Evolutionary conservation across 352 stramenopile species (phyloP).

Genomic region (Vaucheria bursata): DNA sequence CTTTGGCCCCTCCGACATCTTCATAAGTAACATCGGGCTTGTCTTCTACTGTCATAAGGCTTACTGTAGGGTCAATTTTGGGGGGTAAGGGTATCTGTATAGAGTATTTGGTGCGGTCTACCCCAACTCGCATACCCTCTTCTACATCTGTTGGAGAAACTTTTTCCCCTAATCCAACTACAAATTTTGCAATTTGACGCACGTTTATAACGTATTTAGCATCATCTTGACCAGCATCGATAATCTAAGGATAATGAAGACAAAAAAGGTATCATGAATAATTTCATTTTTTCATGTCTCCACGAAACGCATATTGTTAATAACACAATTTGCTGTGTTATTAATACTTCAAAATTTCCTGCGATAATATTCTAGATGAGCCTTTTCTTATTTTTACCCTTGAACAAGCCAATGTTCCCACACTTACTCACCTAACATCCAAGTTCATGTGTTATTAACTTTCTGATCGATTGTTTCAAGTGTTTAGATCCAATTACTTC

Average conservation of each 20-base stretch:
- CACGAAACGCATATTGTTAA: too few relatives aligned
- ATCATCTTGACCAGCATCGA: constrained; percentile 81
- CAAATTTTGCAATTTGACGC: constrained; percentile 99
- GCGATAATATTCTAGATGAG: too few relatives aligned
- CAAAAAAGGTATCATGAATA: too few relatives aligned
- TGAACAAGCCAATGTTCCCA: too few relatives aligned
- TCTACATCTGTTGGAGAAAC: constrained; percentile 98
- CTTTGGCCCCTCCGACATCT: constrained; percentile 95
- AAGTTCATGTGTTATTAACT: too few relatives aligned
- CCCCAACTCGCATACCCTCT: constrained; percentile 96
- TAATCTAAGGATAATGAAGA: constrained; percentile 61
- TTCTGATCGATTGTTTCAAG: too few relatives aligned
- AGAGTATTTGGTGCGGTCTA: constrained; percentile 78
- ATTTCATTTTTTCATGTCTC: too few relatives aligned
- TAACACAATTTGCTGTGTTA: too few relatives aligned
- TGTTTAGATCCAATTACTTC: too few relatives aligned
- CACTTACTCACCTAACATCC: too few relatives aligned
- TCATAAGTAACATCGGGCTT: constrained; percentile 99
- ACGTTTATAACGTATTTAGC: constrained; percentile 99
- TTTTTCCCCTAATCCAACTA: constrained; percentile 58
- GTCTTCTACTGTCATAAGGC: constrained; percentile 95
- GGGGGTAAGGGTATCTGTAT: constrained; percentile 73
- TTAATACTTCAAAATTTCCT: too few relatives aligned
- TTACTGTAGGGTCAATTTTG: constrained; percentile 98
- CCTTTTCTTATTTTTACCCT: too few relatives aligned